Evolutionary conservation across 23 red algal genomes (phyloP).

Genomic region (Gracilaria caudata): DNA sequence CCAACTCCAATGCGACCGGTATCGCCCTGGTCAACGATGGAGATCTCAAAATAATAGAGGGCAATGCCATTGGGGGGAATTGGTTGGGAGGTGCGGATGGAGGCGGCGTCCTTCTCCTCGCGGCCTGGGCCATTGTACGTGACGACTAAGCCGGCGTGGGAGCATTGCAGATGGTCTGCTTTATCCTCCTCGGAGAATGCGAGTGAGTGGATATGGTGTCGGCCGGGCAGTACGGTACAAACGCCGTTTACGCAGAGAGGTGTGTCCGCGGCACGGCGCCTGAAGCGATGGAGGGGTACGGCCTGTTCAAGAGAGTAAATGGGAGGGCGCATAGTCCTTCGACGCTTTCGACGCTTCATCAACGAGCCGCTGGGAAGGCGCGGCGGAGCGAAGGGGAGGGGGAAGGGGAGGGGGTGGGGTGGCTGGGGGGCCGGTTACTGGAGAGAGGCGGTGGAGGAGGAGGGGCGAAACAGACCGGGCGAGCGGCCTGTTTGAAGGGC

Average conservation of each 20-base stretch:
- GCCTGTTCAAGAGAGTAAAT: slow-evolving; percentile 38
- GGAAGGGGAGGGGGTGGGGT: neutral
- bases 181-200: slow-evolving; percentile 69
- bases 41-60: slow-evolving; percentile 97
- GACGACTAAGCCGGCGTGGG: slow-evolving; percentile 44
- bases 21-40: slow-evolving; percentile 72
- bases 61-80: slow-evolving; percentile 70
- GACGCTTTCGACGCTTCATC: slow-evolving; percentile 67
- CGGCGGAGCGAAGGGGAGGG: neutral
- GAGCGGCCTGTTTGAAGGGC: neutral
- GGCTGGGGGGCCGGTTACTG: neutral
- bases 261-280: slow-evolving; percentile 50
- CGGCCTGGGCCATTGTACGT: slow-evolving; percentile 81
- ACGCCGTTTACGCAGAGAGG: slow-evolving; percentile 62
- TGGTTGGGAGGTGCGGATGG: slow-evolving; percentile 71
- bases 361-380: slow-evolving; percentile 22
- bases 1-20: slow-evolving; percentile 94
- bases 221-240: slow-evolving; percentile 31
- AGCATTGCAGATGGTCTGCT: slow-evolving; percentile 55
- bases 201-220: neutral
- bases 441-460: neutral
- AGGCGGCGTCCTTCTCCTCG: slow-evolving; percentile 91
- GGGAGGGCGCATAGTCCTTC: slow-evolving; percentile 74
- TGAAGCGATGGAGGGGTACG: slow-evolving; percentile 31
- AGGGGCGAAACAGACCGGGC: neutral